Evolutionary conservation across 2,329 filamentous ascomycete genomes (phyloP), one percentile per base, ranked within the genome.

Genomic region (Scedosporium aurantiacum): DNA sequence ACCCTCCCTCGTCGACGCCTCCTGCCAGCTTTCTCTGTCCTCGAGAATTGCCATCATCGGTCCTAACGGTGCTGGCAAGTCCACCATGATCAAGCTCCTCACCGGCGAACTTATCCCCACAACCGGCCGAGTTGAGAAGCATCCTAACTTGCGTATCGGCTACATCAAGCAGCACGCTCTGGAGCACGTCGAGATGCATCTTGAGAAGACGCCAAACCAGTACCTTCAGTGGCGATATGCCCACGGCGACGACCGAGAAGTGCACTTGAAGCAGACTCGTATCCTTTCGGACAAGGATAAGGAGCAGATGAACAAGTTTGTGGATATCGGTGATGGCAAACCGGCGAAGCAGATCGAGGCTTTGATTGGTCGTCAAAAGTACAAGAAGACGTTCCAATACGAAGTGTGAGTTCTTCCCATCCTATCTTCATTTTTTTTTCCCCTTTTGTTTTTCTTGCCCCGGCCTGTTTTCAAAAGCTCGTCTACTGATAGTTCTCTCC

Each of bases 161-260:
- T 99, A 99, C 80, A 97, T 99, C 79, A 97, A 97, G 80, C 94
- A 99, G 79, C 94, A 99, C 75, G 94, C 94, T 54, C 82, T 99
- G 12, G 94, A 99, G 80, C 94, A 99, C 84, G 94, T 99, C 10
- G 93, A 99, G 78, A 96, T 97, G 93, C 94, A 99, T 72, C 80
- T 97, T 68, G 94, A 99, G 76, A 99, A 99, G 84, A 99, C 94
- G 0, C 94, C 94, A 47, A 97, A 96, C 74, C 94, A 99, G 76
- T 99, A 99, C 72, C 83, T 99, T 40, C 94, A 97, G 76, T 99
- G 94, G 94, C 90, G 94, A 69, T 99, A 97, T 72, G 90, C 90
- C 69, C 91, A 97, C 70, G 94, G 94, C 70, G 94, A 97, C 68
- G 94, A 99, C 69, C 90, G 94, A 59, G 94, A 99, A 74, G 93